Base-by-base conservation (phyloP, 2,329 filamentous ascomycete species). In the Didymosphaeria variabile region DNA sequence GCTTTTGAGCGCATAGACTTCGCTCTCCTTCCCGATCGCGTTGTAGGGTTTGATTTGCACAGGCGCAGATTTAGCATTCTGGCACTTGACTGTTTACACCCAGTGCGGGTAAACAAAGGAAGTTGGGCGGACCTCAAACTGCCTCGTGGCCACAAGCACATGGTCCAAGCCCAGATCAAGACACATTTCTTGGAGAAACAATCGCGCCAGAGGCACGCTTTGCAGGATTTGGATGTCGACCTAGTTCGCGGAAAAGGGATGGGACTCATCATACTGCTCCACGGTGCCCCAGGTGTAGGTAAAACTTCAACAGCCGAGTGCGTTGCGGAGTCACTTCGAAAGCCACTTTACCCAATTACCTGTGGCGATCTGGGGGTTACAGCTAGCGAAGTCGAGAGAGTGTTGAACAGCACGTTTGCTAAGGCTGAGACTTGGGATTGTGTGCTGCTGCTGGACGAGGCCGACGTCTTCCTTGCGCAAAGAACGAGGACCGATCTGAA, bases 401-500 rank as follows among this genome's bases (percentile, higher is more conserved):
- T 52, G 13, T 31, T 61, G 17, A 23, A 55, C n/a, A 17, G 17
- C 13, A 26, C 44, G 2, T 46, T 58, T n/a, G 19, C 21, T 2
- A 23, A 49, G 13, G 55, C 45, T 15, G 29, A 47, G 13, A 81
- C 80, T 15, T 86, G 81, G 72, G 82, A 80, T 17, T 85, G 81
- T 32, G 79, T 87, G 9, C 79, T 87, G 85, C 38, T 60, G 4
- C 58, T 60, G 9, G 58, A 60, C 29, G 58, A 60, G 29, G 52
- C 52, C 5, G 46, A 49, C 23, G 26, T 49, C 23, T 49, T 32
- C 8, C 5, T 88, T 10, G 83, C 86, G 71, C 71, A 80, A 52
- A 81, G 85, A 2, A 56, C 34, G n/a, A 26, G 19, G n/a, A 42
- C 32, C 8, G 57, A 55, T 32, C 46, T 63, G 32, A 49, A 61